phyloP scores from a whole-genome alignment of 1,139 yeast species.

The Suhomyces atakaporum region DNA sequence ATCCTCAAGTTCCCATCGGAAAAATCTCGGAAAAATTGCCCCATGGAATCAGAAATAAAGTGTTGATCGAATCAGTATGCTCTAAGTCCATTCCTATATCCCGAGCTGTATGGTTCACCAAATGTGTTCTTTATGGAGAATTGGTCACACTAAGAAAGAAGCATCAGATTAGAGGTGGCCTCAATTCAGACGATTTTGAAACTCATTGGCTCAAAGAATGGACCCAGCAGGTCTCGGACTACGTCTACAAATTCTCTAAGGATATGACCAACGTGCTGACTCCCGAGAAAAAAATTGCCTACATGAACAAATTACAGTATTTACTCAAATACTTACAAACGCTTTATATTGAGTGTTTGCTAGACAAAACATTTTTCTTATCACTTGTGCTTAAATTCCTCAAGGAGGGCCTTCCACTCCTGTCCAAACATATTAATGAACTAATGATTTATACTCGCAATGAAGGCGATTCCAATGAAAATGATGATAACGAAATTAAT shows the following conservation, averaged over 20 bases:
- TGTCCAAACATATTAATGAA: conserved; percentile 25
- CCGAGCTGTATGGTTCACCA: conserved; percentile 87
- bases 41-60: conserved; percentile 79
- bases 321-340: conserved; percentile 60
- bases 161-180: conserved; percentile 11
- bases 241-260: conserved; percentile 52
- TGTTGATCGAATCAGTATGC: conserved; percentile 71
- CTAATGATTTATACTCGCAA: conserved; percentile 14
- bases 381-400: conserved; percentile 63
- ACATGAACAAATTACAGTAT: conserved; percentile 60
- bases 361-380: conserved; percentile 64
- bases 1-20: conserved; percentile 62
- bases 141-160: conserved; percentile 67
- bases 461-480: conserved; percentile 14
- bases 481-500: conserved; percentile 9
- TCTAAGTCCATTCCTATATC: conserved; percentile 65
- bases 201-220: conserved; percentile 78
- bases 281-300: conserved; percentile 39
- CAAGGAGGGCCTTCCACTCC: conserved; percentile 53
- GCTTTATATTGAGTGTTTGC: conserved; percentile 64
- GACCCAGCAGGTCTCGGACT: conserved; percentile 77
- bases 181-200: conserved; percentile 39
- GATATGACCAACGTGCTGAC: conserved; percentile 32
- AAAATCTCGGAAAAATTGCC: conserved; percentile 81
- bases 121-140: conserved; percentile 84